A percentile compares a stretch with the other conserved stretches of the same genome.
These are phyloP conservation scores for Thraustochytrium striatum DNA, from an alignment of 352 stramenopile genomes.

Conservation along the genomic window DNA sequence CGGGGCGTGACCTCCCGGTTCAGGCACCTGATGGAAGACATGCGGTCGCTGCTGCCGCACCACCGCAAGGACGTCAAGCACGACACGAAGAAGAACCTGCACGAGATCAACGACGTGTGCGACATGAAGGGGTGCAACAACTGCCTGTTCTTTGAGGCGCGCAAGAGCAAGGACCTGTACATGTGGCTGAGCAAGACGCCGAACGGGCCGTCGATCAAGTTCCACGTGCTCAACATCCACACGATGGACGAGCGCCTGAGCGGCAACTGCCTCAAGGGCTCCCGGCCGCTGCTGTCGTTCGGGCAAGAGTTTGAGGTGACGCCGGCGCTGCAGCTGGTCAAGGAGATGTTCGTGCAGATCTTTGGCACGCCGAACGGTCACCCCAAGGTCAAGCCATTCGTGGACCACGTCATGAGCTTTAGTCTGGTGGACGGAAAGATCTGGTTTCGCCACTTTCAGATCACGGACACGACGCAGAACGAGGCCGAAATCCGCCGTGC, in stretches of 20 bases:
- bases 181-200: conserved; percentile 92
- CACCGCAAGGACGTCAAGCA: conserved; percentile 97
- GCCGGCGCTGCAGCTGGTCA: conserved; percentile 89
- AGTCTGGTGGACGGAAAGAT: conserved; percentile 86
- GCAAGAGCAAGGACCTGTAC: conserved; percentile 96
- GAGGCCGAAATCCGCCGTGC: conserved; percentile 8
- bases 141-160: conserved; percentile 49
- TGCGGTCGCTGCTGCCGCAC: conserved; percentile 93
- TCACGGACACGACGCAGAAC: conserved; percentile 65
- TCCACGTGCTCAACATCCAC: conserved; percentile 97
- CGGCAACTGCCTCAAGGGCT: conserved; percentile 95
- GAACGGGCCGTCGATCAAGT: conserved; percentile 92
- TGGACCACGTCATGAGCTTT: conserved; percentile 97
- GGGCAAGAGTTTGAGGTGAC: conserved; percentile 78
- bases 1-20: conserved; percentile 88
- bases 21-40: conserved; percentile 95
- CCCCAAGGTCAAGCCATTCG: conserved; percentile 99
- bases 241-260: conserved; percentile 99
- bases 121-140: conserved; percentile 80
- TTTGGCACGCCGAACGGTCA: conserved; percentile 95
- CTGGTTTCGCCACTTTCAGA: conserved; percentile 99
- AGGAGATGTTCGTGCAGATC: conserved; percentile 88
- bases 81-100: conserved; percentile 81
- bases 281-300: conserved; percentile 94
- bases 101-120: conserved; percentile 95